phyloP scores from a whole-genome alignment of 768 basidiomycete genomes.

The Tephrocybe rancida region DNA sequence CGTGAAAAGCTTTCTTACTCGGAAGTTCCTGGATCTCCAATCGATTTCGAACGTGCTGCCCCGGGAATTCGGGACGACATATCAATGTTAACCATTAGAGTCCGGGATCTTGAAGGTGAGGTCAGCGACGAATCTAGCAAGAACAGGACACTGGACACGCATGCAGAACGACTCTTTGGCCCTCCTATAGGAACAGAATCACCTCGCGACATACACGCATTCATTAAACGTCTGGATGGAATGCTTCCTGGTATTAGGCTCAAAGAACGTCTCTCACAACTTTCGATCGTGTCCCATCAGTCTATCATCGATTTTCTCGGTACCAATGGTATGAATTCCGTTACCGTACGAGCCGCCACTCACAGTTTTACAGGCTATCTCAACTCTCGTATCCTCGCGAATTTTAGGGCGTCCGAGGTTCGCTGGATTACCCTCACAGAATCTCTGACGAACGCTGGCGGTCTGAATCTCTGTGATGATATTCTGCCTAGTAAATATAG shows the following conservation, averaged over 20 bases:
- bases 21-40: conserved; percentile 7
- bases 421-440: conserved; percentile 44
- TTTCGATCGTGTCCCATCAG: conserved; percentile 40
- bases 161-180: conserved; percentile 43
- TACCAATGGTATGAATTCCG: conserved; percentile 30
- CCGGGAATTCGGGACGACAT: neutral
- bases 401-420: conserved; percentile 50
- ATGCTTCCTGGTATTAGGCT: conserved; percentile 53
- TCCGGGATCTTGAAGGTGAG: conserved; percentile 37
- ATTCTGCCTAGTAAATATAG: conserved; percentile 41
- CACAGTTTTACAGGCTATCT: conserved; percentile 42
- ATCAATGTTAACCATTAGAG: conserved; percentile 15
- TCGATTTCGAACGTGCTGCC: neutral
- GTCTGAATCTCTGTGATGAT: conserved; percentile 50
- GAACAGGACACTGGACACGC: conserved; percentile 5
- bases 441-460: conserved; percentile 48
- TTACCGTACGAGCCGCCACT: neutral
- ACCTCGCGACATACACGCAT: conserved; percentile 33
- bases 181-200: conserved; percentile 42
- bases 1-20: conserved; percentile 33
- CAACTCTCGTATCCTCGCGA: conserved; percentile 42
- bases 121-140: neutral
- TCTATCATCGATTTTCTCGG: conserved; percentile 41
- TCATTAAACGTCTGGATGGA: conserved; percentile 41
- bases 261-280: conserved; percentile 37